phyloP scores from a whole-genome alignment of 2,329 filamentous ascomycete species.

The Fusarium citri region DNA sequence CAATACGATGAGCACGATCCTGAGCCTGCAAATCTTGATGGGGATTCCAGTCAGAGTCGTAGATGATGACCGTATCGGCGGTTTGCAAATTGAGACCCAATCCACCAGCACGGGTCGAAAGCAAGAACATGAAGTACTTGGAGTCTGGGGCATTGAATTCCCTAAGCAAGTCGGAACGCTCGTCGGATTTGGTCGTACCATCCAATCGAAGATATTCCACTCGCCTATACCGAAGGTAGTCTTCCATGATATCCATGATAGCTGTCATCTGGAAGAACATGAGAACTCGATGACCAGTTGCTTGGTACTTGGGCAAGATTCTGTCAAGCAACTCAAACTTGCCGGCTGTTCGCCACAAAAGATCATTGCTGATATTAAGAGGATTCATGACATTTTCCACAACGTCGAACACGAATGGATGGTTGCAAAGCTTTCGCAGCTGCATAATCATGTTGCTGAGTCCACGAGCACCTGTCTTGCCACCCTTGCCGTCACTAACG shows the following conservation, averaged over 20 bases:
- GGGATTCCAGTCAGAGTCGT: constrained; percentile 99
- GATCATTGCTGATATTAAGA: constrained; percentile 85
- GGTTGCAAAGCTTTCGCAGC: constrained; percentile 97
- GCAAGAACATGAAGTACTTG: constrained; percentile 95
- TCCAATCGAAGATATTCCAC: constrained; percentile 92
- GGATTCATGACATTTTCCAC: constrained; percentile 99
- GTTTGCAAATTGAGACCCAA: constrained; percentile 97
- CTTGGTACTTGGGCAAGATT: constrained; percentile 91
- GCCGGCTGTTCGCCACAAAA: constrained; percentile 93
- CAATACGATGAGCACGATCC: constrained; percentile 99
- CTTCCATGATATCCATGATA: constrained; percentile 99
- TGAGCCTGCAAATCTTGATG: constrained; percentile 99
- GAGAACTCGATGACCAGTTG: constrained; percentile 90
- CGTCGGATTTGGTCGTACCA: constrained; percentile 96
- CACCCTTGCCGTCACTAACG: constrained; percentile 94
- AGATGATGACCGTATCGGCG: constrained; percentile 98
- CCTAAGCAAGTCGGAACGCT: constrained; percentile 89
- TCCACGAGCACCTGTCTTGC: constrained; percentile 92
- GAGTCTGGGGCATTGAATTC: constrained; percentile 92
- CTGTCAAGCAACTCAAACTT: constrained; percentile 97
- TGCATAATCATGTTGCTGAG: constrained; percentile 99
- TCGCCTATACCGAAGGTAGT: constrained; percentile 87
- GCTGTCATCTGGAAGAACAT: constrained; percentile 99
- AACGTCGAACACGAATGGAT: constrained; percentile 98
- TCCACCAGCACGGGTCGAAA: constrained; percentile 99